A percentile compares a stretch with the other conserved stretches of the same genome.
These are phyloP conservation scores for Leccinum obscurum DNA, from an alignment of 768 basidiomycete species.

Conservation along the genomic window DNA sequence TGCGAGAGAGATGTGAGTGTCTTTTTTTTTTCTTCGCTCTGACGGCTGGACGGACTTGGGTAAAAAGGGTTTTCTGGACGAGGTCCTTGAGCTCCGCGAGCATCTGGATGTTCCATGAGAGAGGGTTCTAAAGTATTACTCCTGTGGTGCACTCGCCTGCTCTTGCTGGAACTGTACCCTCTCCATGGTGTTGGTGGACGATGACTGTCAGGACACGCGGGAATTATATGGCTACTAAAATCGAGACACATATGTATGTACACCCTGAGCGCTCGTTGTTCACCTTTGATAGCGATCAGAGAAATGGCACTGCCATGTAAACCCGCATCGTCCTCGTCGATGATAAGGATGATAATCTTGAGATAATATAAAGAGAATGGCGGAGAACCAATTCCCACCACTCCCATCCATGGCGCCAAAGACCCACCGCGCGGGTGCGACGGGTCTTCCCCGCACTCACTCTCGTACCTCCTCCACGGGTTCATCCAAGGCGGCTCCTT, in stretches of 20 bases:
- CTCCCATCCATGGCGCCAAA: constrained; percentile 48
- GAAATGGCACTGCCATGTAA: constrained; percentile 6
- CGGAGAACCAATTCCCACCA: constrained; percentile 33
- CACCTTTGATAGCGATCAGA: no score
- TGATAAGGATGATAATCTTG: constrained; percentile 12
- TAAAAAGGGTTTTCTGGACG: constrained; percentile 81
- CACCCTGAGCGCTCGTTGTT: background rate
- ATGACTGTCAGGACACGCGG: background rate
- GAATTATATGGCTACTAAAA: background rate
- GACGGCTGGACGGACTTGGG: constrained; percentile 50
- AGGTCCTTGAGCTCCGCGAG: constrained; percentile 95
- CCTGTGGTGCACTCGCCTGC: constrained; percentile 49
- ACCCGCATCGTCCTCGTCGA: constrained; percentile 6
- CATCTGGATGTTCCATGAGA: constrained; percentile 52
- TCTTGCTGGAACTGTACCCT: constrained; percentile 93
- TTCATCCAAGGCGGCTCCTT: constrained; percentile 53
- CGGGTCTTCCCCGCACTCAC: constrained; percentile 56
- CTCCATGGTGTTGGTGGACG: constrained; percentile 62
- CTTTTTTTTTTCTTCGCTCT: background rate
- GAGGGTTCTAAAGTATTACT: background rate
- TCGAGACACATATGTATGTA: background rate
- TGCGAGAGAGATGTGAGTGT: constrained; percentile 28
- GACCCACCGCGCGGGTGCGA: constrained; percentile 45
- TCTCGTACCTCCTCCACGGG: constrained; percentile 60
- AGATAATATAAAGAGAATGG: constrained; percentile 22